A percentile compares a stretch with the other conserved stretches of the same genome.
Conservation (phyloP, 2,329 filamentous ascomycete genomes). For the Colletotrichum camelliae region DNA sequence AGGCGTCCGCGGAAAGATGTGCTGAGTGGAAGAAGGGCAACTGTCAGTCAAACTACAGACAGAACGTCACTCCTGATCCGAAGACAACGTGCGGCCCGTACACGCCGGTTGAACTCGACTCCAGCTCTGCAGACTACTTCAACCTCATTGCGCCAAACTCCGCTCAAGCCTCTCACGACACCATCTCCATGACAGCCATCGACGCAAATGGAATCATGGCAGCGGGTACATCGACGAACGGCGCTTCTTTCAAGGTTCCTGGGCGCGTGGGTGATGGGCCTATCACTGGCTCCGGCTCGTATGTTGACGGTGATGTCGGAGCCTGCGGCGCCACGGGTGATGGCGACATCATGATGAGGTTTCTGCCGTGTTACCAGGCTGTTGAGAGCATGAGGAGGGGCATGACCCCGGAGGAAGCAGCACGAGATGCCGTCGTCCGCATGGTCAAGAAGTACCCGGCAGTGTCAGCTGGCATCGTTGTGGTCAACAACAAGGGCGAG, state of each 20-base stretch:
- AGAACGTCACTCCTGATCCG: conserved; percentile 51
- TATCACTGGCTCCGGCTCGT: conserved; percentile 59
- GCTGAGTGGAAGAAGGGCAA: conserved; percentile 42
- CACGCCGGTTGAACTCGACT: conserved; percentile 32
- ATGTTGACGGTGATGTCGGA: conserved; percentile 58
- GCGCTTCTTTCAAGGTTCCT: conserved; percentile 58
- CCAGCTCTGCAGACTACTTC: conserved; percentile 21
- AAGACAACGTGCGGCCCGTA: conserved; percentile 52
- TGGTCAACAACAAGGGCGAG: conserved; percentile 52
- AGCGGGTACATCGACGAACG: conserved; percentile 61
- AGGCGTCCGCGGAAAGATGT: conserved; percentile 43
- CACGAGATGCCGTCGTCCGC: conserved; percentile 53
- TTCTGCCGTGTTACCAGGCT: conserved; percentile 62
- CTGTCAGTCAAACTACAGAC: conserved; percentile 58
- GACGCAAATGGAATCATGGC: conserved; percentile 51
- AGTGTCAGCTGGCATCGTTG: conserved; percentile 54
- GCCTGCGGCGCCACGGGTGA: conserved; percentile 63
- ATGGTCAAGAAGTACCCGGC: conserved; percentile 54
- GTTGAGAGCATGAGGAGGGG: conserved; percentile 57
- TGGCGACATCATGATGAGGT: conserved; percentile 63
- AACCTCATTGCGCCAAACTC: conserved; percentile 20
- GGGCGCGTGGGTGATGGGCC: conserved; percentile 62
- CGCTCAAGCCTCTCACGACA: conserved; percentile 50
- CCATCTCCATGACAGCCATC: conserved; percentile 58
- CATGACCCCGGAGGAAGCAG: conserved; percentile 52